Conservation (phyloP, 1,284 basidiomycete species). For the Agroathelia rolfsii region DNA sequence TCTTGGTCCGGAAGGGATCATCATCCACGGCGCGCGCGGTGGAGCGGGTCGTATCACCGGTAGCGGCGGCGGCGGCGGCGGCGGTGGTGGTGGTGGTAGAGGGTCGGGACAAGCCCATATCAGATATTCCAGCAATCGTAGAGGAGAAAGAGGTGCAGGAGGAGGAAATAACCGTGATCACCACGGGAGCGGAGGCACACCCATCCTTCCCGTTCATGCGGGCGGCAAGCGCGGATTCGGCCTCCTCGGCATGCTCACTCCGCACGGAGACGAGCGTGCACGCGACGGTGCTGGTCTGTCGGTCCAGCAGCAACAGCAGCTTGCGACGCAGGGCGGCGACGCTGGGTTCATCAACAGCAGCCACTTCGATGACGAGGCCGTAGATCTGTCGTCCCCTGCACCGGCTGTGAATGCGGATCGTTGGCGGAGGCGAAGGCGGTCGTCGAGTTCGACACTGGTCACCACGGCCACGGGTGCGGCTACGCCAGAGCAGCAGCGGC, state of each 20-base stretch:
- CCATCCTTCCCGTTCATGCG: neutral
- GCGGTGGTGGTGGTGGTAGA: constrained; percentile 17
- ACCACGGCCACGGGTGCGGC: constrained; percentile 12
- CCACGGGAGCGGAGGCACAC: constrained; percentile 3
- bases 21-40: constrained; percentile 17
- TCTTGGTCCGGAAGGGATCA: constrained; percentile 25
- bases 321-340: too few relatives aligned
- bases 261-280: too few relatives aligned
- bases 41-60: constrained; percentile 17
- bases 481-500: constrained; percentile 3
- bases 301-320: too few relatives aligned
- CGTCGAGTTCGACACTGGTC: constrained; percentile 5
- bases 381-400: too few relatives aligned
- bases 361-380: constrained; percentile 8
- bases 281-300: too few relatives aligned
- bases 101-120: constrained; percentile 9
- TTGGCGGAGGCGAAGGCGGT: constrained; percentile 8
- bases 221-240: too few relatives aligned
- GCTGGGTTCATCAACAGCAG: too few relatives aligned
- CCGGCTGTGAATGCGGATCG: constrained; percentile 7
- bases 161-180: constrained; percentile 4
- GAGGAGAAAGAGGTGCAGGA: constrained; percentile 11
- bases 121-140: constrained; percentile 11
- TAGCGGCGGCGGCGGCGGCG: constrained; percentile 18
- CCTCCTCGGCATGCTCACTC: too few relatives aligned